Evolutionary conservation across 345 rosid species (phyloP).

Genomic region (Salix exigua): DNA sequence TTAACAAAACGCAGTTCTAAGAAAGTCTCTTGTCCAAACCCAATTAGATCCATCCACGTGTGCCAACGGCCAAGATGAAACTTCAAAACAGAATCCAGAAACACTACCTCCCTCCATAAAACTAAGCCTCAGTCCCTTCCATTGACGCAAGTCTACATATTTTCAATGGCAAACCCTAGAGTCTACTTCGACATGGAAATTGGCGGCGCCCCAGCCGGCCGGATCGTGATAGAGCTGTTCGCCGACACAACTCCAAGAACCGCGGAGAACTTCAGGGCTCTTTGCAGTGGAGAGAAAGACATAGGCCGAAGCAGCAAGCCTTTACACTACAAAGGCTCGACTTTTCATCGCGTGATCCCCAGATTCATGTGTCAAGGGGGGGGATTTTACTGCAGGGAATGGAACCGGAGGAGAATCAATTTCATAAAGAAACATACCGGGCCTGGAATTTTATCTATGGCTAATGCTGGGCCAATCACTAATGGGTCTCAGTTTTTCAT

Average conservation of each 20-base stretch:
- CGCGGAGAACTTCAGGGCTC: constrained; percentile 82
- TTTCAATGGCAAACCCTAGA: constrained; percentile 16
- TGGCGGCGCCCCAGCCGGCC: constrained; percentile 16
- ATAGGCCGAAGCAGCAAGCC: constrained; percentile 56
- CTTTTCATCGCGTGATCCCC: constrained; percentile 77
- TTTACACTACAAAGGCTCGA: constrained; percentile 73
- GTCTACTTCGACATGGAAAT: constrained; percentile 19
- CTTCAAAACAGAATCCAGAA: neutral
- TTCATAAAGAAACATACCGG: constrained; percentile 75
- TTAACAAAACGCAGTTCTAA: neutral
- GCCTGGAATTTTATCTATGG: constrained; percentile 71
- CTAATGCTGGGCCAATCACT: constrained; percentile 65
- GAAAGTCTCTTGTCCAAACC: neutral
- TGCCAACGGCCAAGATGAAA: constrained; percentile 7
- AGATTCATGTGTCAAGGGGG: constrained; percentile 84
- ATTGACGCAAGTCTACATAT: neutral
- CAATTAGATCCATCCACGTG: neutral
- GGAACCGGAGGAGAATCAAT: constrained; percentile 83
- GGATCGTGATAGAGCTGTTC: constrained; percentile 24
- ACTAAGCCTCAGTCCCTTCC: neutral
- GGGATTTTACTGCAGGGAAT: constrained; percentile 75
- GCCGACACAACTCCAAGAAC: constrained; percentile 36
- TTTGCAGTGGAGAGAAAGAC: constrained; percentile 80
- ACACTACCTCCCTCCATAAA: neutral
- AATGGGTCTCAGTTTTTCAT: constrained; percentile 81